A percentile compares a stretch with the other conserved stretches of the same genome.
phyloP scores from a whole-genome alignment of 129 eudicot species.

The carrot (Daucus carota) region DNA sequence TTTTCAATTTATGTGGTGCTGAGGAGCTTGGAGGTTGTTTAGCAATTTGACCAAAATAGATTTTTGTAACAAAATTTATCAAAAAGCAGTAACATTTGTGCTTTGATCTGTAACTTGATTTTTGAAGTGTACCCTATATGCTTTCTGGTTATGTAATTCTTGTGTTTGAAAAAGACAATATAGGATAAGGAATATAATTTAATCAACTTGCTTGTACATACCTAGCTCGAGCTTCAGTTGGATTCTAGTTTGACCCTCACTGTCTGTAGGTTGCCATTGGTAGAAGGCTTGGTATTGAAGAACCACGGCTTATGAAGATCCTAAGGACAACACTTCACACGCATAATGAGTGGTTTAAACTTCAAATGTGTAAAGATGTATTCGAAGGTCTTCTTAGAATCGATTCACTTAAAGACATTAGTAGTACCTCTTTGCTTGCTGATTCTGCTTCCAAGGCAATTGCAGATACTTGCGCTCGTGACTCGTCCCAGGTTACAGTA shows the following conservation, averaged over 20 bases:
- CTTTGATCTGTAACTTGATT: not conserved
- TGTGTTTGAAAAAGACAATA: not conserved
- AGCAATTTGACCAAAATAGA: not conserved
- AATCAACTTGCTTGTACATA: not conserved
- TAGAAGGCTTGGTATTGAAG: constrained; percentile 71
- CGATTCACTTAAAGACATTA: constrained; percentile 56
- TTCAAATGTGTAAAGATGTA: constrained; percentile 96
- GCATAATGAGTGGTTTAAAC: constrained; percentile 89
- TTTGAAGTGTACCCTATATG: not conserved
- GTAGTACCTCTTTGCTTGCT: constrained; percentile 20
- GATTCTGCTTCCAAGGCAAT: constrained; percentile 37
- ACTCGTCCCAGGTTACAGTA: constrained; percentile 65
- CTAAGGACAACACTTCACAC: constrained; percentile 74
- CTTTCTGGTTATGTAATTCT: not conserved
- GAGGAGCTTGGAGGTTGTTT: not conserved
- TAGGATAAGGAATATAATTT: not conserved
- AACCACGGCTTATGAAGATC: constrained; percentile 93
- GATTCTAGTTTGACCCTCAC: not conserved
- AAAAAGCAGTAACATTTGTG: not conserved
- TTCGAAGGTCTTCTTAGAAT: constrained; percentile 83
- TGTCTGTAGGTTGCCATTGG: constrained; percentile 2
- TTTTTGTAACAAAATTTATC: not conserved
- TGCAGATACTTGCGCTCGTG: constrained; percentile 41
- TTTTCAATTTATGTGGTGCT: not conserved
- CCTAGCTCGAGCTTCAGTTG: not conserved